phyloP scores from a whole-genome alignment of 345 rosid species.

The Microthlaspi erraticum region DNA sequence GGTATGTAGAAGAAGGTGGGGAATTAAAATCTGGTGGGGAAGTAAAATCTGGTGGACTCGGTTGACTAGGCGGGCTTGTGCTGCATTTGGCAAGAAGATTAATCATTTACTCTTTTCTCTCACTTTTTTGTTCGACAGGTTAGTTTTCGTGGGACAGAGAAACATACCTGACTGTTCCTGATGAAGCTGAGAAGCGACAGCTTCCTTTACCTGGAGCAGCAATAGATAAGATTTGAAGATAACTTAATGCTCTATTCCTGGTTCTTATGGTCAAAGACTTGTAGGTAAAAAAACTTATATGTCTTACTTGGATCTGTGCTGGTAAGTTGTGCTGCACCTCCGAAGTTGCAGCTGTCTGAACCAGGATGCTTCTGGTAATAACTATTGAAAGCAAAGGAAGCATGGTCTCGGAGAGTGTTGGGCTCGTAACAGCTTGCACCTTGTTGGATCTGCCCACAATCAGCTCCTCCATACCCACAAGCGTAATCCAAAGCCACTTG shows the following conservation, averaged over 20 bases:
- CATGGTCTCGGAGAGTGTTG: slow-evolving; percentile 71
- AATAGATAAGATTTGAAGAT: too few species aligned
- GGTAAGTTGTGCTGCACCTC: slow-evolving; percentile 91
- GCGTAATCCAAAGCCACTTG: slow-evolving; percentile 98
- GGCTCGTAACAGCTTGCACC: slow-evolving; percentile 85
- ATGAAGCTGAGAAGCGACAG: slow-evolving; percentile 67
- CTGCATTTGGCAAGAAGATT: slow-evolving; percentile 53
- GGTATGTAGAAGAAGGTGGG: slow-evolving; percentile 48
- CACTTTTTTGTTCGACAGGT: slow-evolving; percentile 20
- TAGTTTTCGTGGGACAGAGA: slow-evolving; percentile 10
- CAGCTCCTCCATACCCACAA: slow-evolving; percentile 95
- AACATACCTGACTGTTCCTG: slow-evolving; percentile 44
- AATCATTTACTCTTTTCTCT: slow-evolving; percentile 11
- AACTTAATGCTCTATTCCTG: too few species aligned
- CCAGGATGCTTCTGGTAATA: slow-evolving; percentile 95
- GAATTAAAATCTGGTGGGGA: slow-evolving; percentile 47
- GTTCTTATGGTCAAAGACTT: too few species aligned
- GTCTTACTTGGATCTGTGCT: slow-evolving; percentile 95
- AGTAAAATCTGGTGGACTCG: slow-evolving; percentile 44
- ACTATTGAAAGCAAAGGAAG: slow-evolving; percentile 90
- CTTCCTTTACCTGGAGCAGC: slow-evolving; percentile 73
- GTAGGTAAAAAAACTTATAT: too few species aligned
- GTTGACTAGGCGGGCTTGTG: slow-evolving; percentile 60
- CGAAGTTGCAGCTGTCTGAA: slow-evolving; percentile 85
- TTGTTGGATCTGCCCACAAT: slow-evolving; percentile 77